phyloP scores from a whole-genome alignment of 78 protist genomes.

The Dictyostelium purpureum region DNA sequence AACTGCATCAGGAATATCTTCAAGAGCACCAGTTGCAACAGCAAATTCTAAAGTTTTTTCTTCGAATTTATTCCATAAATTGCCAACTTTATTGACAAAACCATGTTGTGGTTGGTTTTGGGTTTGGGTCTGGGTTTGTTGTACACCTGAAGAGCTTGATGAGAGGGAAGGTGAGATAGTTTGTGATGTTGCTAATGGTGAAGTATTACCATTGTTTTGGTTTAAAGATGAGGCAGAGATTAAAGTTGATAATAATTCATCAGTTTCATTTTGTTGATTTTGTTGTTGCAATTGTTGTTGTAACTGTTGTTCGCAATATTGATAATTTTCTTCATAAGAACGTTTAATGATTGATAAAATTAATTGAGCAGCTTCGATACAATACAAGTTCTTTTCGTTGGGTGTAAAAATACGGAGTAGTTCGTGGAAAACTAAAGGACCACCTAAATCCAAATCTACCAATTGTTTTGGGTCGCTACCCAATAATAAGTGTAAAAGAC shows the following conservation, averaged over 20 bases:
- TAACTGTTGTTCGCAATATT: neutral
- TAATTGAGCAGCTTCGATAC: conserved; percentile 65
- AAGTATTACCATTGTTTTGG: neutral
- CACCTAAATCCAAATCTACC: neutral
- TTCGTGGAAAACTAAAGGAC: conserved; percentile 40
- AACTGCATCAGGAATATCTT: conserved; percentile 18
- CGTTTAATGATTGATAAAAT: conserved; percentile 32
- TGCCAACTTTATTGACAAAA: conserved; percentile 8
- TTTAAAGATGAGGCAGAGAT: neutral
- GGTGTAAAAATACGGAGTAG: conserved; percentile 23
- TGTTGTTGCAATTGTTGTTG: neutral
- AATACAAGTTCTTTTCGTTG: conserved; percentile 35
- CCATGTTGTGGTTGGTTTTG: neutral
- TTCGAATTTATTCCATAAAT: conserved; percentile 47
- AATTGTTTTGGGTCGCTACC: conserved; percentile 37
- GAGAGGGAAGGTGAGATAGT: neutral
- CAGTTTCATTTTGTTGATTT: neutral
- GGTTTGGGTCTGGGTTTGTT: neutral
- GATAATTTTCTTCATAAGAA: conserved; percentile 54
- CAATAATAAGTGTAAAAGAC: conserved; percentile 25
- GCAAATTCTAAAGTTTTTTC: conserved; percentile 50
- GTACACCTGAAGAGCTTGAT: neutral
- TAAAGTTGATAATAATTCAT: neutral
- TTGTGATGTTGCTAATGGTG: conserved; percentile 5
- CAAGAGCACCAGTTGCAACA: conserved; percentile 22